Evolutionary conservation across 2,329 filamentous ascomycete species (phyloP).

Genomic region (Diaporthe citriasiana): DNA sequence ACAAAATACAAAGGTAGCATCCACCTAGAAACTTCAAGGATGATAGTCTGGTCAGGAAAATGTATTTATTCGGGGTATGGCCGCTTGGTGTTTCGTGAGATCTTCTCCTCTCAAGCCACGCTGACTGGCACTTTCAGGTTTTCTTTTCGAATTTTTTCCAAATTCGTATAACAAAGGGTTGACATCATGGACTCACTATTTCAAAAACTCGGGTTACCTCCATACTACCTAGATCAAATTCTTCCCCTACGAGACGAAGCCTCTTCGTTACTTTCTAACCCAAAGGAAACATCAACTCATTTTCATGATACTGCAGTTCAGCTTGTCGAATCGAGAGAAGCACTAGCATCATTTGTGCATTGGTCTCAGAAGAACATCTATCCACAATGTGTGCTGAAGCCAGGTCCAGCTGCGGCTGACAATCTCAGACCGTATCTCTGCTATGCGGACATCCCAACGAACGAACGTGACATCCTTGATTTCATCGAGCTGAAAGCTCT

Average conservation of each 20-base stretch:
- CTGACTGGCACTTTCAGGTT: background rate
- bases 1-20: too few species aligned
- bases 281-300: background rate
- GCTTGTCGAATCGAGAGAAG: background rate
- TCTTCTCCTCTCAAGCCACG: background rate
- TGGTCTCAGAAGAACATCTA: too few species aligned
- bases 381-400: background rate
- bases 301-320: background rate
- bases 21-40: too few species aligned
- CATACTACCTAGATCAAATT: background rate
- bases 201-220: background rate
- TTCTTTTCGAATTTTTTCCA: background rate
- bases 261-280: background rate
- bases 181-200: background rate
- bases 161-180: too few species aligned
- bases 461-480: background rate
- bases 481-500: background rate
- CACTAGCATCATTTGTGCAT: background rate
- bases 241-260: background rate
- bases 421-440: too few species aligned
- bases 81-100: background rate
- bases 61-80: background rate
- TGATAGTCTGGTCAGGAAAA: background rate
- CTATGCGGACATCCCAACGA: background rate
- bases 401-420: too few species aligned